Percentiles rank a stretch among this genome's conserved stretches.
phyloP scores from a whole-genome alignment of 2,329 filamentous ascomycete genomes.

The Stemphylium vesicarium region DNA sequence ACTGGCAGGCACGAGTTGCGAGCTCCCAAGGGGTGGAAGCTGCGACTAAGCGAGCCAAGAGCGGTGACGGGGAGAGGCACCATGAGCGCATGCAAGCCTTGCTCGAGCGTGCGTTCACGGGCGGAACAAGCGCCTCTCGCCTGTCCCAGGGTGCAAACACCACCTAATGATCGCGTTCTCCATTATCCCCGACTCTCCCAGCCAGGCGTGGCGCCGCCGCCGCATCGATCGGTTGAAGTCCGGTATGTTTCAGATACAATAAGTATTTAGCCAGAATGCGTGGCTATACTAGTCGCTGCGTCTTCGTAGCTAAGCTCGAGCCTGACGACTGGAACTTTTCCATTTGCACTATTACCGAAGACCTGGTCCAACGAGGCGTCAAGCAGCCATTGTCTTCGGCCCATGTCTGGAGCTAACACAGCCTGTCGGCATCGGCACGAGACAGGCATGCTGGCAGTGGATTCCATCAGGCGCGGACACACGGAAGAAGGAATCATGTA shows the following conservation, averaged over 20 bases:
- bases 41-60: slow-evolving; percentile 16
- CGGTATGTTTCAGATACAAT: slow-evolving; percentile 16
- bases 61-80: not conserved
- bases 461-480: not conserved
- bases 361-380: slow-evolving; percentile 10
- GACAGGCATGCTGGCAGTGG: not conserved
- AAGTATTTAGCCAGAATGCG: slow-evolving; percentile 18
- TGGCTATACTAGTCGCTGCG: slow-evolving; percentile 2
- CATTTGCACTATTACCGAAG: slow-evolving; percentile 5
- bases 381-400: slow-evolving; percentile 1
- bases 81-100: slow-evolving; percentile 1
- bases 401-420: not conserved
- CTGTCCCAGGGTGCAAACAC: slow-evolving; percentile 10
- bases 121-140: slow-evolving; percentile 14
- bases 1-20: slow-evolving; percentile 10
- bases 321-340: slow-evolving; percentile 1
- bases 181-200: not conserved
- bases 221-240: slow-evolving; percentile 12
- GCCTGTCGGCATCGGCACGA: slow-evolving; percentile 10
- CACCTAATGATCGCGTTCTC: slow-evolving; percentile 9
- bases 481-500: slow-evolving; percentile 3
- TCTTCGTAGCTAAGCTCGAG: not conserved
- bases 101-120: slow-evolving; percentile 10
- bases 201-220: not conserved
- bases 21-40: not conserved